Base-by-base conservation (phyloP, 768 basidiomycete genomes). In the Hydnomerulius pinastri region DNA sequence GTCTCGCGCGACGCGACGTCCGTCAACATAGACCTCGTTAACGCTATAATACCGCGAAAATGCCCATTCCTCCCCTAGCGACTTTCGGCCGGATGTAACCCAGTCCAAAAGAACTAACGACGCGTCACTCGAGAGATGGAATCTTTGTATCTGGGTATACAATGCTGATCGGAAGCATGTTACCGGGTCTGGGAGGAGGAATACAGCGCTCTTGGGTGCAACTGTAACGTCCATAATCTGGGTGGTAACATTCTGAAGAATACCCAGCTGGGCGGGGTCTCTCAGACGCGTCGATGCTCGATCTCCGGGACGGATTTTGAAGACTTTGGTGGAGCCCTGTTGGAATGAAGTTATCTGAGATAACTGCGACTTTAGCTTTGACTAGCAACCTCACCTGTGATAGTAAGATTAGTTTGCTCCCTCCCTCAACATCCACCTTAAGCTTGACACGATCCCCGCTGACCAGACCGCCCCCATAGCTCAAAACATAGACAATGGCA, bases 241-340 rank as follows among this genome's bases (percentile, higher is more conserved):
- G 33, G 68, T 74, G 6, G 90, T 94, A 42, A 68, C 55, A 10
- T 53, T 40, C 42, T 51, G 32, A 3, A 37, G 33, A 37, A 44
- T 32, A 13, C 33, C 20, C 44, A 43, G 29, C 15, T 54, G 49
- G 44, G 40, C 50, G 37, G 40, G 39, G 33, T 48, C 55, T 50
- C 43, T 40, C 39, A 61, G 51, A 30, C 71, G 68, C 38, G 75
- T 72, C 23, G 86, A 81, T 24, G 77, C 73, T 30, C 84, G 77
- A 51, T 76, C 74, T n/a, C 81, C 83, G 7, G 75, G 68, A 20
- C 93, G 82, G 17, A 76, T 73, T 69, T 93, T 95, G 76, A 96
- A 98, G 17, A 98, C 88, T 67, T 98, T 98, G 9, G 95, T 98
- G 4, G 88, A 91, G 27, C 92, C 91, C 92, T 94, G 58, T 28